Evolutionary conservation across 129 eudicot genomes (phyloP).

Genomic region (Scalesia atractyloides): DNA sequence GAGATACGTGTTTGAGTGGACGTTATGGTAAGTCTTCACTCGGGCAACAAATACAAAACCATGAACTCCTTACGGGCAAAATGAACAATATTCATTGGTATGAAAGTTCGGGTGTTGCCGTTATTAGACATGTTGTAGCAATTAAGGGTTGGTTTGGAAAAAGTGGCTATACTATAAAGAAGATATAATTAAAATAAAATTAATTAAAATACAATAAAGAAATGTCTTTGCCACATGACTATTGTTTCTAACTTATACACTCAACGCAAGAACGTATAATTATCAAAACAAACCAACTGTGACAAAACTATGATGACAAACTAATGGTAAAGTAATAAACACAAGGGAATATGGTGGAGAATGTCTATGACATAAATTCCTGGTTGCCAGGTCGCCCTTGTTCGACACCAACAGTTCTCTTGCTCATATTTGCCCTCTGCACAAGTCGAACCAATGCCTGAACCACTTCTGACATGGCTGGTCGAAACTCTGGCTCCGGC

Average conservation of each 20-base stretch:
- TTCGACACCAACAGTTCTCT: slow-evolving; percentile 67
- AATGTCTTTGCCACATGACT: not conserved
- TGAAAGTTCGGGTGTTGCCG: no score
- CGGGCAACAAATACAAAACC: no score
- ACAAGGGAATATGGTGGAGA: not conserved
- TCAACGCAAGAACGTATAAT: not conserved
- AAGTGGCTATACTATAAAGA: no score
- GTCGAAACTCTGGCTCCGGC: slow-evolving; percentile 74
- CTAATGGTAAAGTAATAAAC: not conserved
- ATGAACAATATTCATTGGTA: no score
- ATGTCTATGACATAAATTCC: slow-evolving; percentile 20
- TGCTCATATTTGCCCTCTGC: slow-evolving; percentile 57
- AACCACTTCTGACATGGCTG: slow-evolving; percentile 74
- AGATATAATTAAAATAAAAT: no score
- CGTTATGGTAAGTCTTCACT: no score
- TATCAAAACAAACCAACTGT: not conserved
- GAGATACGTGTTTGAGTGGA: no score
- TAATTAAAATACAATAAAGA: not conserved
- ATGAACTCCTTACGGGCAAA: no score
- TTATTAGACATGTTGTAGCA: no score
- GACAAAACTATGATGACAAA: not conserved
- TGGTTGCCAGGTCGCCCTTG: slow-evolving; percentile 46
- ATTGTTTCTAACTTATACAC: slow-evolving; percentile 4
- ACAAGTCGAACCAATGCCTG: slow-evolving; percentile 54
- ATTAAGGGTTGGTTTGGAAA: no score